Base-by-base conservation (phyloP, 306 rosid species). In the Pachyrhizus erosus region DNA sequence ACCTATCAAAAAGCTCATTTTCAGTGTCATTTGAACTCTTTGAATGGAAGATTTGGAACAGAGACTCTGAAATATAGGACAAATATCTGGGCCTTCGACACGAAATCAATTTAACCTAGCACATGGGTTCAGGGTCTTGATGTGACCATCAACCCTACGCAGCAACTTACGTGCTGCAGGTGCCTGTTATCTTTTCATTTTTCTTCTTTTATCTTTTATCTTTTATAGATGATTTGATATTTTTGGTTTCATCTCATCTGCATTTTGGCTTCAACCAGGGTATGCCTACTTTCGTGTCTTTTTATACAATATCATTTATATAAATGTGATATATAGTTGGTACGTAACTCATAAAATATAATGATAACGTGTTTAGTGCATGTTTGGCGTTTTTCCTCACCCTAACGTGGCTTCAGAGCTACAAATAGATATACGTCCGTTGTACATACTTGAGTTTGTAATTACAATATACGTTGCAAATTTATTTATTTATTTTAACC, bases 121-220 rank as follows among this genome's bases (percentile, higher is more conserved):
- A 81, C 80, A 77, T 77, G 88, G 86, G 3, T 9, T 55, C 17
- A 65, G 61, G 33, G 42, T 67, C 11, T 57, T 71, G 73, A 62
- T 78, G 79, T 42, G 80, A 70, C 82, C 34, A 27, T 70, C 52
- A 31, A 9, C 46, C 76, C n/a, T 18, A 24, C 24, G 54, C 24
- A 31, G 68, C 43, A 11, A 52, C 68, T 55, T 24, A 75, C 64
- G 37, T 78, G 10, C 6, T 1, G 14, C 37, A 58, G 2, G 0
- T 3, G 49, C 51, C 5, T 18, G 9, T 11, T 33, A 31, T 65
- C 39, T 37, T 37, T 10, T 1, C 11, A 7, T 9, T 15, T 29
- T 15, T 33, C 0, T 14, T 9, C 43, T 3, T 9, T 20, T 20
- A 6, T 3, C 1, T 0, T 26, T 9, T 39, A 21, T 49, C 11